Base-by-base conservation (phyloP, 2,329 filamentous ascomycete species). In the Lecanicillium sp. region DNA sequence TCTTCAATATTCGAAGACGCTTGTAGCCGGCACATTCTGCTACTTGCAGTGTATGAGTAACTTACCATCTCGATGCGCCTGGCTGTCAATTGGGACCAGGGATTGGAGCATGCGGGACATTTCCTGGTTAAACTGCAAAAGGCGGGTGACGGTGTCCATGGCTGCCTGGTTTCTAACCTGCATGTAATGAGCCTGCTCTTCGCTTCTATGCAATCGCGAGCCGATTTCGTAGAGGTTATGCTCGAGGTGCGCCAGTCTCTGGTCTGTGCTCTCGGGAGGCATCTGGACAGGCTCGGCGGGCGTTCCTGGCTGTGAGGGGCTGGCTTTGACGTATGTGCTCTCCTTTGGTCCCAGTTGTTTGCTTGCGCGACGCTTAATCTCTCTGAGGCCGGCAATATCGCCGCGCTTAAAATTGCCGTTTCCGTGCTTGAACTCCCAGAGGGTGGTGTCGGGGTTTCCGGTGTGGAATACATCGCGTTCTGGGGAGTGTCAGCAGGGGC, bases 381-480 rank as follows among this genome's bases (percentile, higher is more conserved):
- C 93, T 36, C 93, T 81, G 52, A 98, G 70, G 7, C 91, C 90
- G 43, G 91, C 83, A 20, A 98, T 73, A 64, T 98, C 91, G 30
- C 93, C 93, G 55, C 90, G 83, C 68, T 95, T 97, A 72, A 98
- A 98, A 64, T 87, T 97, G 45, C 91, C 91, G 60, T 91, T 94
- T 45, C 93, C 93, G 62, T 98, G 93, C 67, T 96, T 97, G 67
- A 98, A 98, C 64, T 98, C 93, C 93, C 93, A 98, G 24, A 98
- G 73, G 1, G 91, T 90, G 17, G 90, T 90, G 61, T 97, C 93
- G 11, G 91, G 90, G 36, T 87, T 90, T 10, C 89, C 90, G 4
- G 90, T 95, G 65, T 97, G 91, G 63, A 97, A 98, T 19, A 97
- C 93, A 65, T 98, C 93, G 72, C 93, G 96, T 60, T 97, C 93